Conservation (phyloP, 2,329 filamentous ascomycete genomes). For the Stagonosporopsis chrysanthemi region DNA sequence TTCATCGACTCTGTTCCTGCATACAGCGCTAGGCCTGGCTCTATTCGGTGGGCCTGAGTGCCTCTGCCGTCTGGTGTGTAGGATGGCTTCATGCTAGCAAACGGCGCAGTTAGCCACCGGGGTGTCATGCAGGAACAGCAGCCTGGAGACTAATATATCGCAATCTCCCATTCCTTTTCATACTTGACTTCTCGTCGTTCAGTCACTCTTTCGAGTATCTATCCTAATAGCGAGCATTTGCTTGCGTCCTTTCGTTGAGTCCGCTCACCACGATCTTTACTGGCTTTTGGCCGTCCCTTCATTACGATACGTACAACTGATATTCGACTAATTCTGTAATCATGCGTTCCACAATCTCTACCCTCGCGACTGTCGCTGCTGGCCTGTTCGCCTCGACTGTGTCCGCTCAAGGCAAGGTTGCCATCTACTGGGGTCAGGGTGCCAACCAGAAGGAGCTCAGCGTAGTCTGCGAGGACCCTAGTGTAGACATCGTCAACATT, state of each 20-base stretch:
- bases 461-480: slow-evolving; percentile 60
- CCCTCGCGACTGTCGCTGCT: slow-evolving; percentile 45
- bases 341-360: slow-evolving; percentile 48
- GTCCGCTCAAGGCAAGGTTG: slow-evolving; percentile 58
- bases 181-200: slow-evolving; percentile 29
- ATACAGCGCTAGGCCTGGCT: slow-evolving; percentile 17
- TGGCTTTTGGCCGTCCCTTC: slow-evolving; percentile 51
- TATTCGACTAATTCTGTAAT: slow-evolving; percentile 39
- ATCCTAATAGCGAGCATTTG: slow-evolving; percentile 49
- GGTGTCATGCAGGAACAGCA: slow-evolving; percentile 37
- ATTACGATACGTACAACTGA: slow-evolving; percentile 37
- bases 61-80: slow-evolving; percentile 24
- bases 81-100: slow-evolving; percentile 35
- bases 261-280: slow-evolving; percentile 50
- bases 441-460: slow-evolving; percentile 56
- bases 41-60: slow-evolving; percentile 17
- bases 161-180: slow-evolving; percentile 41
- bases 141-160: slow-evolving; percentile 30
- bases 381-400: slow-evolving; percentile 45
- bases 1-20: slow-evolving; percentile 32
- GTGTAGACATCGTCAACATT: slow-evolving; percentile 64
- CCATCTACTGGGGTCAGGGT: slow-evolving; percentile 65
- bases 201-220: slow-evolving; percentile 43
- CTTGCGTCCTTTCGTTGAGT: slow-evolving; percentile 65
- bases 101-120: slow-evolving; percentile 30